phyloP scores from a whole-genome alignment of 176 grass and related monocot species.

The Oryza meridionalis region DNA sequence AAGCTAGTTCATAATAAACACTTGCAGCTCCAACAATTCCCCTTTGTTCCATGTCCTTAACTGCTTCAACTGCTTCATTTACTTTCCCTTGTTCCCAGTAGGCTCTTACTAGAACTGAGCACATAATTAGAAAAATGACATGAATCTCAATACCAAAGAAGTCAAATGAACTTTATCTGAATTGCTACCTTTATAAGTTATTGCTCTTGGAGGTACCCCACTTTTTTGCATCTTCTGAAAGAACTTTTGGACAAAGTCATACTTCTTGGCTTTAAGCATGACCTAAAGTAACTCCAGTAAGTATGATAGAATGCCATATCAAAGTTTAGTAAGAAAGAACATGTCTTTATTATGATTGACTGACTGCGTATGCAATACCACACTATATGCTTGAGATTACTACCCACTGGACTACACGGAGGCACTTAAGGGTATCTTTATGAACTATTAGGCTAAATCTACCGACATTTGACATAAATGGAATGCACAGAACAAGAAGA shows the following conservation, averaged over 20 bases:
- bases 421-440: not conserved
- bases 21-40: slow-evolving; percentile 78
- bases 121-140: slow-evolving; percentile 26
- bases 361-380: not conserved
- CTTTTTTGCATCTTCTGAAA: slow-evolving; percentile 88
- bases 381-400: slow-evolving; percentile 13
- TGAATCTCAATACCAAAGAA: slow-evolving; percentile 10
- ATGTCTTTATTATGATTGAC: not conserved
- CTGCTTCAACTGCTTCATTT: slow-evolving; percentile 76
- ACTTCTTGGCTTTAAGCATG: slow-evolving; percentile 89
- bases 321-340: slow-evolving; percentile 18
- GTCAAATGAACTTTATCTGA: not conserved
- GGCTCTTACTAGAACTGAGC: slow-evolving; percentile 79
- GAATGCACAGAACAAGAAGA: slow-evolving; percentile 13
- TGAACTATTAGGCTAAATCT: not conserved
- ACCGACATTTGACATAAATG: slow-evolving; percentile 27
- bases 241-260: slow-evolving; percentile 84
- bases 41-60: slow-evolving; percentile 88
- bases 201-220: slow-evolving; percentile 74
- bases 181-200: slow-evolving; percentile 81
- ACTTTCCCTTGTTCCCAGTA: slow-evolving; percentile 84
- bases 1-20: slow-evolving; percentile 95
- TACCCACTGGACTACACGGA: not conserved
- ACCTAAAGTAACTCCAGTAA: slow-evolving; percentile 68
- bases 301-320: slow-evolving; percentile 37